These are phyloP conservation scores for Russula compacta DNA, from an alignment of 768 basidiomycete genomes.

Conservation along the genomic window DNA sequence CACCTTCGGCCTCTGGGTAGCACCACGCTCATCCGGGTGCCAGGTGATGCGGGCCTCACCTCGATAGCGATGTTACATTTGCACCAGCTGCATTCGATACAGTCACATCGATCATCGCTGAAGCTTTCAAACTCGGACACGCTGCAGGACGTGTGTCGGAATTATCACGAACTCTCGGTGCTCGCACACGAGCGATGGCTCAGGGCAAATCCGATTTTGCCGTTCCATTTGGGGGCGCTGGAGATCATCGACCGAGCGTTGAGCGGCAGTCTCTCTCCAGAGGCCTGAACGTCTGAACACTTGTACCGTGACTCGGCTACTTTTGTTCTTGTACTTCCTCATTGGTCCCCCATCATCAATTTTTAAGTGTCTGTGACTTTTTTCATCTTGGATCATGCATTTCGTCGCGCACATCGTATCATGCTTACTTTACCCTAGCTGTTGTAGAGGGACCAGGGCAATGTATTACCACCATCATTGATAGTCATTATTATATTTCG, in stretches of 20 bases:
- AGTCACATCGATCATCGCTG: slow-evolving; percentile 34
- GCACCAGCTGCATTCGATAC: slow-evolving; percentile 47
- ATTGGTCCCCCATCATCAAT: background rate
- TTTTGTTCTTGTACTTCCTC: slow-evolving; percentile 1
- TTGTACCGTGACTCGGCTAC: background rate
- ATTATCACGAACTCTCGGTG: slow-evolving; percentile 61
- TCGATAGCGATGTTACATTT: slow-evolving; percentile 47
- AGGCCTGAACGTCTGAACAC: slow-evolving; percentile 12
- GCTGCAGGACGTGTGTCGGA: slow-evolving; percentile 50
- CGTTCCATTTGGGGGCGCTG: slow-evolving; percentile 67
- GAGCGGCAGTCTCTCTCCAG: slow-evolving; percentile 25
- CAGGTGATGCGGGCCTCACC: slow-evolving; percentile 37
- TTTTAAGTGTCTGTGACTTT: background rate
- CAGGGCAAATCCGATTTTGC: slow-evolving; percentile 44
- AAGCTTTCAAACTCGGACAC: slow-evolving; percentile 28
- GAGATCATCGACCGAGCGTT: slow-evolving; percentile 46
- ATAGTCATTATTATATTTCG: slow-evolving; percentile 14
- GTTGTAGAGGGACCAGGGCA: slow-evolving; percentile 12
- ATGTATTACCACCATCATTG: slow-evolving; percentile 17
- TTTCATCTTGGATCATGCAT: slow-evolving; percentile 13
- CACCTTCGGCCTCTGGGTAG: slow-evolving; percentile 43
- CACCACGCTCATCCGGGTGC: slow-evolving; percentile 49
- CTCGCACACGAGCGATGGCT: slow-evolving; percentile 43
- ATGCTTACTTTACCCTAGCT: slow-evolving; percentile 13
- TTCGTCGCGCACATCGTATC: slow-evolving; percentile 5